These are phyloP conservation scores for Papiliotrema fonsecae DNA, from an alignment of 1,284 basidiomycete genomes.

Conservation along the genomic window DNA sequence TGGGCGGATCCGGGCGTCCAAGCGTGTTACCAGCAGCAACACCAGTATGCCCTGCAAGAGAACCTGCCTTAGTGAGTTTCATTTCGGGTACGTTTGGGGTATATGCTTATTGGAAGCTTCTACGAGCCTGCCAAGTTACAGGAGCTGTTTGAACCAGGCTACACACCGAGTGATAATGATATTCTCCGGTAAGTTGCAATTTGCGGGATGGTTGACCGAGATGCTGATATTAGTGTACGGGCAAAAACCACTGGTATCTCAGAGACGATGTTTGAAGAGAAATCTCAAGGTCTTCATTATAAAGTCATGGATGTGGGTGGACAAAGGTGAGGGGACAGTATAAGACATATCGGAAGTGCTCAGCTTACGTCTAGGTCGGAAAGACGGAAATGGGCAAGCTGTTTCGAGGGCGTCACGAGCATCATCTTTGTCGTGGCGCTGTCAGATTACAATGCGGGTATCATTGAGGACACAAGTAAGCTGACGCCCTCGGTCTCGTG, in stretches of 20 bases:
- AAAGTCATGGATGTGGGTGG: constrained; percentile 92
- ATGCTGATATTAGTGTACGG: constrained; percentile 3
- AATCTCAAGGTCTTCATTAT: constrained; percentile 33
- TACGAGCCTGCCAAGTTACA: constrained; percentile 54
- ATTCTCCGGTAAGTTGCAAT: constrained; percentile 57
- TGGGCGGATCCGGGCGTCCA: constrained; percentile 77
- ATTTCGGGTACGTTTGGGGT: not conserved
- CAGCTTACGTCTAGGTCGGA: constrained; percentile 3
- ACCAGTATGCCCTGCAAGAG: constrained; percentile 28
- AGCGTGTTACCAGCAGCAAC: constrained; percentile 54
- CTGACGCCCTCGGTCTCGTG: constrained; percentile 47
- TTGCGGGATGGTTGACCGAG: not conserved
- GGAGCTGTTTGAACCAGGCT: constrained; percentile 68
- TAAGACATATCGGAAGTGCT: not conserved
- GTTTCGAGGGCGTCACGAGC: constrained; percentile 85
- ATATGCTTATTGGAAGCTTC: not conserved
- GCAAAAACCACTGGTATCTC: constrained; percentile 68
- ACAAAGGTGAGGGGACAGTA: constrained; percentile 68
- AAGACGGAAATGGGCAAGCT: constrained; percentile 48
- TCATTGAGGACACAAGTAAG: constrained; percentile 89
- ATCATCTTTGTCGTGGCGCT: constrained; percentile 89
- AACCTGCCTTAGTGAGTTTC: constrained; percentile 52
- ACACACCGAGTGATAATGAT: constrained; percentile 69
- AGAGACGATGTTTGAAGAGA: constrained; percentile 73
- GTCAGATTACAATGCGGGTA: constrained; percentile 91